phyloP scores from a whole-genome alignment of 1,284 basidiomycete genomes.

The Sutorius eximius region DNA sequence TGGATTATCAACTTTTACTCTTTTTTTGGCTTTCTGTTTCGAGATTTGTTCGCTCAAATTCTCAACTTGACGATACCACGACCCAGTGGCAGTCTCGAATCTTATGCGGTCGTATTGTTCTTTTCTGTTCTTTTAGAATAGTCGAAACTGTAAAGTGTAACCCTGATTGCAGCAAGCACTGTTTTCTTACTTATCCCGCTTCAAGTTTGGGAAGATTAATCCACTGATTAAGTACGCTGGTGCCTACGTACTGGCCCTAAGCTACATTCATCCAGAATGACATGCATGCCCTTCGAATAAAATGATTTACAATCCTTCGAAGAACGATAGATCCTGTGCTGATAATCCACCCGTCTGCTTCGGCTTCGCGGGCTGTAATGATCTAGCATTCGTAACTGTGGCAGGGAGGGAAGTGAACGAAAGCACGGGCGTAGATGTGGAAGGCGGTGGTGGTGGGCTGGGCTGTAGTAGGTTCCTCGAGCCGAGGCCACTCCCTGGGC shows the following conservation, averaged over 20 bases:
- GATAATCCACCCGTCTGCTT: constrained; percentile 52
- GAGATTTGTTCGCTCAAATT: not conserved
- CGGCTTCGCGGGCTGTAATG: constrained; percentile 21
- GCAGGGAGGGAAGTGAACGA: constrained; percentile 11
- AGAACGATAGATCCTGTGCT: constrained; percentile 74
- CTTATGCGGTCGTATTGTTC: not conserved
- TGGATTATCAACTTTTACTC: not conserved
- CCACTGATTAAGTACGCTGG: not conserved
- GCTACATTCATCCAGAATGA: not conserved
- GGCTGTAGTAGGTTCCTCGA: constrained; percentile 7
- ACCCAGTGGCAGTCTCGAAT: not conserved
- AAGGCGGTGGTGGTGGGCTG: constrained; percentile 3
- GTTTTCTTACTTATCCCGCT: not conserved
- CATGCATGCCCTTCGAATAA: not conserved
- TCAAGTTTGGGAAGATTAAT: not conserved
- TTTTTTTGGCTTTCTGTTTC: not conserved
- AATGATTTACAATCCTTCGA: constrained; percentile 55
- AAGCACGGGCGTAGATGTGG: constrained; percentile 6
- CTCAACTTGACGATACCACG: constrained; percentile 10
- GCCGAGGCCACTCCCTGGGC: constrained; percentile 2
- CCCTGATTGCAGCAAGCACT: not conserved
- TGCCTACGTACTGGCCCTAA: not conserved
- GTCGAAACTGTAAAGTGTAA: not conserved
- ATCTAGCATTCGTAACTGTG: not conserved
- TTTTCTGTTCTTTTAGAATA: not conserved